A percentile compares a stretch with the other conserved stretches of the same genome.
phyloP scores from a whole-genome alignment of 257 asterid genomes.

The Nemophila menziesii region DNA sequence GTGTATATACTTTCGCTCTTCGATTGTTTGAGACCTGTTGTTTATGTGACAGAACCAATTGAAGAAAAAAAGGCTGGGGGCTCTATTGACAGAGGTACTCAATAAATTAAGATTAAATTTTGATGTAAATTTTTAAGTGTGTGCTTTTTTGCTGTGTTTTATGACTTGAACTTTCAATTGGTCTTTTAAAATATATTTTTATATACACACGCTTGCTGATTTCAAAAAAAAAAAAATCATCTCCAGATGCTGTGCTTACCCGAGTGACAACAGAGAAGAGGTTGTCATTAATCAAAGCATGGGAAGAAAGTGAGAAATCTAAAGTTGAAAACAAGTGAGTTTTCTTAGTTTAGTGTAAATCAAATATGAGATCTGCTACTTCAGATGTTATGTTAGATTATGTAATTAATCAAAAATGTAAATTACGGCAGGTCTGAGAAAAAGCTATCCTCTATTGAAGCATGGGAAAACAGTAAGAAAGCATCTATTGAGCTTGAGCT shows the following conservation, averaged over 20 bases:
- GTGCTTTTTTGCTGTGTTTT: not conserved
- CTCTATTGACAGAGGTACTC: constrained; percentile 86
- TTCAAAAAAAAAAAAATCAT: too few relatives aligned
- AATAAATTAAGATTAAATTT: constrained; percentile 1
- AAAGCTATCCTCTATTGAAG: constrained; percentile 42
- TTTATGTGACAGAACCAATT: constrained; percentile 23
- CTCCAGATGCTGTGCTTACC: constrained; percentile 67
- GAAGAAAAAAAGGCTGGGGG: constrained; percentile 59
- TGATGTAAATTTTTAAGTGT: not conserved
- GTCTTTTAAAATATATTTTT: not conserved
- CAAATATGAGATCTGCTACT: not conserved
- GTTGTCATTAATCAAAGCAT: constrained; percentile 61
- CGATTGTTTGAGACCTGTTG: not conserved
- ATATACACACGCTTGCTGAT: too few relatives aligned
- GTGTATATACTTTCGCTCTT: too few relatives aligned
- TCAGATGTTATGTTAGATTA: not conserved
- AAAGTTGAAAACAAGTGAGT: constrained; percentile 86
- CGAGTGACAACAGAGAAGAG: constrained; percentile 81
- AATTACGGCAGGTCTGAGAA: constrained; percentile 36
- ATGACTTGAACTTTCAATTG: not conserved
- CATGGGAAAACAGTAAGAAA: constrained; percentile 97
- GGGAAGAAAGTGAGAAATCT: constrained; percentile 96
- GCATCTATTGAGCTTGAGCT: constrained; percentile 79
- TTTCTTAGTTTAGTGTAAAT: not conserved
- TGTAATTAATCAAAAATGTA: not conserved